Base-by-base conservation (phyloP, 177 flowering plant genomes). In the Vitis hybrid region DNA sequence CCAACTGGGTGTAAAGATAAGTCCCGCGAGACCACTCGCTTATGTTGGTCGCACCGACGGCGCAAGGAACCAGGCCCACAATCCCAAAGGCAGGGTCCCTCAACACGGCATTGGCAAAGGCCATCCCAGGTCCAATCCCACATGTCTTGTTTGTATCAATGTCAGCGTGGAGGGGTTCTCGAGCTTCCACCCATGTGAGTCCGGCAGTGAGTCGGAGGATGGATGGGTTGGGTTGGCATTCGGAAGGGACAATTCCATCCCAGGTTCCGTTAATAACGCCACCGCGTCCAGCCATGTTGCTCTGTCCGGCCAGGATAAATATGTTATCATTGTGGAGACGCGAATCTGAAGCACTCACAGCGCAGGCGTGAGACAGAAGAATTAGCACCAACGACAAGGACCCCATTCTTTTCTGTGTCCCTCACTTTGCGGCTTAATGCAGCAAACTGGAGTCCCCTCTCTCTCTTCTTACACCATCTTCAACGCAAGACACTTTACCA, bases 11-110 rank as follows among this genome's bases (percentile, higher is more conserved):
- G 69, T 90, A 91, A 1, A 86, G 79, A 10, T 8, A 18, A 6
- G 63, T 67, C 15, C 94, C 93, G 6, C 76, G 80, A 2, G 64
- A 74, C 94, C 97, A 92, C 75, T 88, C 66, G 51, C 71, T 76
- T 13, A 92, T 81, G n/a, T 60, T 79, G 9, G 92, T 90, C 61
- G 94, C 97, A 0, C 97, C 97, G 9, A 86, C 56, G 0, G 94
- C 94, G 62, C 94, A 88, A 1, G 97, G 97, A 1, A 92, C 97
- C 72, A 92, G 67, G 3, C 93, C 97, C 21, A 91, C 64, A 51
- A 13, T 56, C 10, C 84, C 85, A 1, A 74, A 16, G 7, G 52
- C 59, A 1, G 72, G 31, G 29, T 76, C 80, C 19, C 53, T 73
- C 73, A 75, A 12, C 0, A 87, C 45, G 2, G 82, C 73, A 58